Evolutionary conservation across 2,329 filamentous ascomycete genomes (phyloP), one percentile per base, ranked within the genome.

Genomic region (Capronia coronata): DNA sequence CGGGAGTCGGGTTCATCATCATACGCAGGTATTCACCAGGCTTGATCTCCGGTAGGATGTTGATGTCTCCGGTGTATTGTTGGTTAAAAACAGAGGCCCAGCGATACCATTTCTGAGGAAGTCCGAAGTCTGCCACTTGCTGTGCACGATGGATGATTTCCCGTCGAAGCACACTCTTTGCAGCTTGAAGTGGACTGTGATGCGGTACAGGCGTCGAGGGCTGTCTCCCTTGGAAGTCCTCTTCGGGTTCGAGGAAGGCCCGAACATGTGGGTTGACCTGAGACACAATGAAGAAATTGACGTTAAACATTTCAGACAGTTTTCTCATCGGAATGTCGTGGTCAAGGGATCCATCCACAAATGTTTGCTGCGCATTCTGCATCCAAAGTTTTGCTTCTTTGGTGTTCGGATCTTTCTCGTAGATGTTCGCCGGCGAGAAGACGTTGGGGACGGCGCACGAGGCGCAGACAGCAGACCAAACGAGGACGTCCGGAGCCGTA

Each of bases 211-310:
- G 29, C 2, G 43, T 27, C 7, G 63, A 64, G 49, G 46, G 61
- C 47, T 61, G 52, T 30, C 48, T 53, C 14, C 52, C 59, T 22
- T 61, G 57, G 1, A 77, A 66, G 21, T 77, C 75, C 53, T 88
- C 85, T 50, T 94, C 86, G 58, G 83, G 86, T 13, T 79, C 75
- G 13, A 96, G 71, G 61, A 97, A 95, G 0, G 88, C 87, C 0
- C 94, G 80, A 7, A 96, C 87, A 61, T 97, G 91, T 0, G 91
- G 91, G 61, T 97, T 97, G 43, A 96, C 89, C 65, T 97, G 91
- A 0, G 89, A 95, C 14, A 96, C 91, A 59, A 97, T 96, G 64
- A 96, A 96, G 65, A 96, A 91, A 63, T 96, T 96, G 64, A 96
- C 90, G 63, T 96, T 95, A 73, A 96, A 95, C 85, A 96, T 90